Evolutionary conservation across 2,329 filamentous ascomycete species (phyloP).

Genomic region (Alternaria longipes): DNA sequence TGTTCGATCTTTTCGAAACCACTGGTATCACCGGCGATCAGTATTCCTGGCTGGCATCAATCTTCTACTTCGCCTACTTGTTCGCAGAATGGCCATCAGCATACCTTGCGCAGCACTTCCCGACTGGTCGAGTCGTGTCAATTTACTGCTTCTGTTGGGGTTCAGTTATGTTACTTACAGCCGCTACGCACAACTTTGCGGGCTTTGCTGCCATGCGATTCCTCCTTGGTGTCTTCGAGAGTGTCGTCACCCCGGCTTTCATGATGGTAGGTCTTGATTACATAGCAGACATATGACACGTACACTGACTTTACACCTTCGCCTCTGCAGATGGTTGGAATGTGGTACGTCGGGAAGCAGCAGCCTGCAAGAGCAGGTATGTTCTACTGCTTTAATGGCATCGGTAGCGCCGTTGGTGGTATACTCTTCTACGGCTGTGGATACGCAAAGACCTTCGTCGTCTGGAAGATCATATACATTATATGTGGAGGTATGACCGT

Average conservation of each 20-base stretch:
- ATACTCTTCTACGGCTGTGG: constrained; percentile 53
- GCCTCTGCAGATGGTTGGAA: constrained; percentile 6
- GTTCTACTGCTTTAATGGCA: constrained; percentile 36
- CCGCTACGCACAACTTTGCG: constrained; percentile 32
- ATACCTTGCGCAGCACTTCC: constrained; percentile 44
- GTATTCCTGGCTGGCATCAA: constrained; percentile 65
- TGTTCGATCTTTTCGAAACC: constrained; percentile 64
- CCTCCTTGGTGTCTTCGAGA: constrained; percentile 35
- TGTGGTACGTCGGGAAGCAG: constrained; percentile 21
- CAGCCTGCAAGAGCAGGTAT: constrained; percentile 35
- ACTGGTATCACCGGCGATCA: constrained; percentile 59
- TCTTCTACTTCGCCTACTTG: constrained; percentile 62
- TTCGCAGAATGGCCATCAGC: constrained; percentile 31
- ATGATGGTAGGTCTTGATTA: constrained; percentile 26
- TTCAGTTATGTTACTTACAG: constrained; percentile 28
- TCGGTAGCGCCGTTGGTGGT: constrained; percentile 37
- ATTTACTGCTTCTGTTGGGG: constrained; percentile 30
- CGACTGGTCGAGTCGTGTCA: constrained; percentile 45
- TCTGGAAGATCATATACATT: constrained; percentile 58
- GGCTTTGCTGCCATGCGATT: constrained; percentile 31
- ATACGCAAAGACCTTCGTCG: constrained; percentile 53
- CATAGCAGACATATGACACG: background rate
- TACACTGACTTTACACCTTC: background rate
- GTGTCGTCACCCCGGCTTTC: constrained; percentile 29
- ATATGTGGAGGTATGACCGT: constrained; percentile 57